Conservation (phyloP, 1,284 basidiomycete genomes). For the Ustilago bromivora region DNA sequence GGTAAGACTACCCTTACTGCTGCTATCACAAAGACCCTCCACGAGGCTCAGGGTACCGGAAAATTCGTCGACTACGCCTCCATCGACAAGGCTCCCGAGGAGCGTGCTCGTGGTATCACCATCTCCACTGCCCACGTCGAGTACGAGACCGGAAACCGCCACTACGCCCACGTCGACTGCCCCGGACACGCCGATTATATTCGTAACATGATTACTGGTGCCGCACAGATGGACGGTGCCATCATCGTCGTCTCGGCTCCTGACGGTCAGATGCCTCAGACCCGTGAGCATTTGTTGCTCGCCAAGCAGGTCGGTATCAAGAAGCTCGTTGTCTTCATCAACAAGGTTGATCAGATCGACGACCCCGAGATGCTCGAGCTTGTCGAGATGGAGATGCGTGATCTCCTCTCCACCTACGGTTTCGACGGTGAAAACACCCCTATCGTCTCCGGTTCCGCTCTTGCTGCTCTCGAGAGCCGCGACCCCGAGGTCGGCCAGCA, state of each 20-base stretch:
- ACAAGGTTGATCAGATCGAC: conserved; percentile 97
- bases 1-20: conserved; percentile 92
- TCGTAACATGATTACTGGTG: conserved; percentile 98
- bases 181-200: conserved; percentile 75
- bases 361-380: conserved; percentile 99
- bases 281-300: conserved; percentile 95
- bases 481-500: conserved; percentile 81
- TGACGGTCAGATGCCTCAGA: conserved; percentile 99
- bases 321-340: conserved; percentile 98
- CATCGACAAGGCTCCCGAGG: conserved; percentile 99
- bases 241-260: conserved; percentile 89
- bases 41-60: conserved; percentile 80
- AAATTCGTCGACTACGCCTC: conserved; percentile 97
- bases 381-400: conserved; percentile 99
- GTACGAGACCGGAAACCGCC: conserved; percentile 88
- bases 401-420: conserved; percentile 85
- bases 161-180: conserved; percentile 99
- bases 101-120: conserved; percentile 99
- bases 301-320: conserved; percentile 99
- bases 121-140: conserved; percentile 91
- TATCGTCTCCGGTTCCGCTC: conserved; percentile 94
- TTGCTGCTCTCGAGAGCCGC: conserved; percentile 91
- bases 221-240: conserved; percentile 91
- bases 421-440: conserved; percentile 98
- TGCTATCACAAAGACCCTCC: conserved; percentile 95